Percentiles rank a stretch among this genome's conserved stretches.
Evolutionary conservation across 192 early-diverging fungal genomes (phyloP).

Genomic region (Linnemannia elongata): DNA sequence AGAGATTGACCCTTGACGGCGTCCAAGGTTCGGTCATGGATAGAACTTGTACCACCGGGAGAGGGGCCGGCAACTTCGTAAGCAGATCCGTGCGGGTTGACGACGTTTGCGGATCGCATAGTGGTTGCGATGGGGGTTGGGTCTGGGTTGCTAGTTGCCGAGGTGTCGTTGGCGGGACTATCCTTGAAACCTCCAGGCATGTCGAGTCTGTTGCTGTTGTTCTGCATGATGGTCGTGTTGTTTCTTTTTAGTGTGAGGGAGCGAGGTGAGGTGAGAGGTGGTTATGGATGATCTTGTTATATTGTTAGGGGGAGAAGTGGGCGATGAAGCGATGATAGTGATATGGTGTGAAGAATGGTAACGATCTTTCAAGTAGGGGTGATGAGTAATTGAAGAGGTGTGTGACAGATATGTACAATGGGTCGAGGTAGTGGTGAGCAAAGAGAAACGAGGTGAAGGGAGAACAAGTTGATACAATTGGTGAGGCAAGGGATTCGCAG

Average conservation of each 20-base stretch:
- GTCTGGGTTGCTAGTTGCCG: not conserved
- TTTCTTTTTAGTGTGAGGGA: not conserved
- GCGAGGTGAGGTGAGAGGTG: not conserved
- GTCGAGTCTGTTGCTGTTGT: constrained; percentile 12
- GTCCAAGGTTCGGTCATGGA: constrained; percentile 7
- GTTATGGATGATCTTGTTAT: too few relatives aligned
- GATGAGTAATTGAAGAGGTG: not conserved
- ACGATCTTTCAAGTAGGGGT: not conserved
- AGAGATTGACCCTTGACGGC: not conserved
- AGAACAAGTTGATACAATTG: not conserved
- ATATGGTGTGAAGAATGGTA: not conserved
- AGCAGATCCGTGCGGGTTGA: constrained; percentile 11
- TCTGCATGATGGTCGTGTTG: constrained; percentile 17
- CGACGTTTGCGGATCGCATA: constrained; percentile 28
- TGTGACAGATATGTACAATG: not conserved
- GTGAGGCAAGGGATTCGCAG: not conserved
- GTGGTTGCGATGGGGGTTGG: constrained; percentile 1
- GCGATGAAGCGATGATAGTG: not conserved
- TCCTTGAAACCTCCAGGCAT: constrained; percentile 45
- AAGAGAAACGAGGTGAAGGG: not conserved
- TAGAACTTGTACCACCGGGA: constrained; percentile 14
- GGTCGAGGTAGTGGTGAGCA: not conserved
- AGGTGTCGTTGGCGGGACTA: not conserved
- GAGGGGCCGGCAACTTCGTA: constrained; percentile 22
- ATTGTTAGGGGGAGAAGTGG: not conserved